Evolutionary conservation across 176 grass and related monocot genomes (phyloP).

Genomic region (Rhynchospora pubera): DNA sequence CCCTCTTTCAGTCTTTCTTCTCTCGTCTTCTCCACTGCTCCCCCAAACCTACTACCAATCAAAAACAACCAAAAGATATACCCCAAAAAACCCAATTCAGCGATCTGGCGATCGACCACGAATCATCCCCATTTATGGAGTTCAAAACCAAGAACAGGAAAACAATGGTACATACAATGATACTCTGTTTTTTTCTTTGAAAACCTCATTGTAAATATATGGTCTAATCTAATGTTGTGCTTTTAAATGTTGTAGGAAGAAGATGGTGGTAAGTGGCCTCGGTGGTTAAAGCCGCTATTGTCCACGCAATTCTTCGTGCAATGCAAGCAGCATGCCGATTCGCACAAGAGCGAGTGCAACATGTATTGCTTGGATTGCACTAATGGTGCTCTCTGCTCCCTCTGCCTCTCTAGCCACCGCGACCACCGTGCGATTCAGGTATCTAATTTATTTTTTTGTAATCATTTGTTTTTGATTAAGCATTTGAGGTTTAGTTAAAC

Average conservation of each 20-base stretch:
- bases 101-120: slow-evolving; percentile 19
- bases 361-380: slow-evolving; percentile 99
- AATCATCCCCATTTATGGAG: slow-evolving; percentile 18
- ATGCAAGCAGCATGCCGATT: slow-evolving; percentile 84
- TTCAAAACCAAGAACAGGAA: slow-evolving; percentile 21
- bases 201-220: background rate
- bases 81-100: background rate
- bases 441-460: background rate
- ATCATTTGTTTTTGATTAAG: background rate
- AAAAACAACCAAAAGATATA: background rate
- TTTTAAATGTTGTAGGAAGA: slow-evolving; percentile 7
- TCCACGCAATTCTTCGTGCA: slow-evolving; percentile 82
- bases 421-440: slow-evolving; percentile 87
- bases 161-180: slow-evolving; percentile 1
- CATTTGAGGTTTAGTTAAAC: background rate
- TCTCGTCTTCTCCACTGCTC: background rate
- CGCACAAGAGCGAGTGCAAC: slow-evolving; percentile 99
- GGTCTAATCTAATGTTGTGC: slow-evolving; percentile 7
- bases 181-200: slow-evolving; percentile 10
- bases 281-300: slow-evolving; percentile 90
- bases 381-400: slow-evolving; percentile 87
- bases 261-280: slow-evolving; percentile 73
- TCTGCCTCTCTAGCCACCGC: slow-evolving; percentile 75
- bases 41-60: slow-evolving; percentile 5
- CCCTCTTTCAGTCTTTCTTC: background rate